These are phyloP conservation scores for Aureobasidium mangrovei DNA, from an alignment of 2,329 filamentous ascomycete genomes.

Conservation along the genomic window DNA sequence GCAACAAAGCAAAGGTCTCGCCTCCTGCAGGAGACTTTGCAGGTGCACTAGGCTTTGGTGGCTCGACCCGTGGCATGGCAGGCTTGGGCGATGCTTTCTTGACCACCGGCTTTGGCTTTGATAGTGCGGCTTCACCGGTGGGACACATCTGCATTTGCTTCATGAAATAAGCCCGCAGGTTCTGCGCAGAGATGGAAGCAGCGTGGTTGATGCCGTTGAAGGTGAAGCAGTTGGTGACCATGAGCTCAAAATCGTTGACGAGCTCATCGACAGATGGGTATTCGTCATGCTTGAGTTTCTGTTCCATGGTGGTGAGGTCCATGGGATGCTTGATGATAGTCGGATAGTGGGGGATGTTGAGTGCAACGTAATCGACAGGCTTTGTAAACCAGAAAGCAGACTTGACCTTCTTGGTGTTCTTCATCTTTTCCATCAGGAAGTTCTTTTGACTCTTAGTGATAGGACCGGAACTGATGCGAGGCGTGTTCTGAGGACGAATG, in stretches of 20 bases:
- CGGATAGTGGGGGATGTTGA: conserved; percentile 67
- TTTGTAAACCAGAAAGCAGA: conserved; percentile 65
- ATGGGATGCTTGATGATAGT: conserved; percentile 67
- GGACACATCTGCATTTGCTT: conserved; percentile 54
- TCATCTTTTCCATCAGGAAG: conserved; percentile 57
- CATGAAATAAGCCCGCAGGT: conserved; percentile 50
- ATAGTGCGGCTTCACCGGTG: conserved; percentile 48
- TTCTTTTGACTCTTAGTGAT: conserved; percentile 54
- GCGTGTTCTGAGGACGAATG: conserved; percentile 21
- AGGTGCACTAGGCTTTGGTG: conserved; percentile 32
- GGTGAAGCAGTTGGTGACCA: conserved; percentile 66
- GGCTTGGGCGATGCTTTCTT: conserved; percentile 43
- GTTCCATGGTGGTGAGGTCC: conserved; percentile 76
- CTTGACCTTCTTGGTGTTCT: conserved; percentile 78
- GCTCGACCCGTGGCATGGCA: conserved; percentile 14
- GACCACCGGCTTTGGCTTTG: conserved; percentile 39
- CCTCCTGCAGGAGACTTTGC: conserved; percentile 38
- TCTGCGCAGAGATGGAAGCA: conserved; percentile 60
- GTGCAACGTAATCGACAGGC: conserved; percentile 67
- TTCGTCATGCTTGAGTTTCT: conserved; percentile 60
- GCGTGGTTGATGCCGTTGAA: conserved; percentile 79
- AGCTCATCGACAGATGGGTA: conserved; percentile 67
- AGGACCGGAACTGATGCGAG: conserved; percentile 31
- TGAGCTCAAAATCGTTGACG: conserved; percentile 63
- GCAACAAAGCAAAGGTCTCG: conserved; percentile 64